Evolutionary conservation across 2,329 filamentous ascomycete species (phyloP), one percentile per base, ranked within the genome.

Genomic region (Sporothrix brasiliensis): DNA sequence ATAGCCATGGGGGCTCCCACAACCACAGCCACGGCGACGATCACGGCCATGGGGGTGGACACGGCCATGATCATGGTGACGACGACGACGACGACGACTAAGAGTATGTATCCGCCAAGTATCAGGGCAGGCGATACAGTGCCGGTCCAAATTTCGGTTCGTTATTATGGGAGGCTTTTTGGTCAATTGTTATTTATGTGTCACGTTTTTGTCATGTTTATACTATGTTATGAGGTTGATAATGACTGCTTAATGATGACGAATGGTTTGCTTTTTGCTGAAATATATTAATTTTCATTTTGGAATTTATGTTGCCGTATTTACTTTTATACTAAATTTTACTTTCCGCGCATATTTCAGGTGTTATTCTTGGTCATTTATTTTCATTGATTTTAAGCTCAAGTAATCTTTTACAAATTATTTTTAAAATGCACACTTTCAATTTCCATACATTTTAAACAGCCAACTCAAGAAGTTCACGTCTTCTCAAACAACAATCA

Each of bases 21-120:
- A 19, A 41, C 14, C 39, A n/a, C 39, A 34, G 39, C 21, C 34
- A 61, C 11, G 19, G 58, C 34, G 19, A 19, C 7, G 34, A 19
- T 14, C 34, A 61, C n/a, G 34, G 58, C 58, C 16, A 30, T 27
- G 19, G 54, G 13, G 54, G 30, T 3, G 54, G 54, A n/a, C 54
- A 58, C 9, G 53, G 27, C 27, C 54, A 58, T 41, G 56, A 41
- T 3, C 60, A 65, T 49, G 61, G 61, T 19, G 27, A 66, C 13
- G 63, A 66, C 24, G 61, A 65, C 10, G 13, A 34, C 34, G 34
- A 34, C 34, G 34, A 34, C 34, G 34, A 34, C 34, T 34, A 9
- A 34, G 34, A 34, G 34, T 34, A 9, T 34, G 34, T 9, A 9
- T 34, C 7, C 34, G 7, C 5, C 3, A 34, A 7, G 6, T 63